Percentiles rank a stretch among this genome's conserved stretches.
Conservation (phyloP, 306 rosid genomes). For the Acacia confusa region DNA sequence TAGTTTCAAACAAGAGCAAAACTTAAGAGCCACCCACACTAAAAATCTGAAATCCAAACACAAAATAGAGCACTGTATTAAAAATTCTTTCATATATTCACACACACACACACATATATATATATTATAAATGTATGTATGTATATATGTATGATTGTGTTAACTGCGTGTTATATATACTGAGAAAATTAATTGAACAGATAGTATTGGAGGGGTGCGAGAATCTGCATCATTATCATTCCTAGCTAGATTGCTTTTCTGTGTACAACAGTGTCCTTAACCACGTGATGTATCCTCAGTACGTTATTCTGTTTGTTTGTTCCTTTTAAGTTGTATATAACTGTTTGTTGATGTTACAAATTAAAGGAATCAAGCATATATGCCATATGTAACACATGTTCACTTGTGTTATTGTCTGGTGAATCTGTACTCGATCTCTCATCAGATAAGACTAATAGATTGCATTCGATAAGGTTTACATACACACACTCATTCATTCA, state of each 20-base stretch:
- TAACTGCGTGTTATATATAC: neutral
- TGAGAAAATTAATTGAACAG: neutral
- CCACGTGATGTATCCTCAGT: neutral
- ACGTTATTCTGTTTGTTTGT: neutral
- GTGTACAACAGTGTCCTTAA: neutral
- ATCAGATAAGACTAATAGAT: slow-evolving; percentile 25
- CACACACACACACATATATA: too few species aligned
- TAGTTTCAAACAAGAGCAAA: too few species aligned
- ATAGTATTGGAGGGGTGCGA: slow-evolving; percentile 2
- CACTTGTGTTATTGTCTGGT: neutral
- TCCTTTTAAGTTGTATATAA: slow-evolving; percentile 13
- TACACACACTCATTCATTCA: neutral
- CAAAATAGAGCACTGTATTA: too few species aligned
- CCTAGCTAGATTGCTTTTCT: neutral
- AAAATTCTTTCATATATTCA: too few species aligned
- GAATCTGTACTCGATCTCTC: too few species aligned
- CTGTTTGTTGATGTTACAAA: slow-evolving; percentile 25
- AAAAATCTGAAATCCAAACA: too few species aligned
- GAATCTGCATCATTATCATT: neutral
- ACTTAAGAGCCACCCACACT: too few species aligned
- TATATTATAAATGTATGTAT: too few species aligned
- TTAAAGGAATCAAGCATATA: slow-evolving; percentile 16
- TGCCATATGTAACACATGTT: slow-evolving; percentile 6
- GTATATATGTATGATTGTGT: too few species aligned
- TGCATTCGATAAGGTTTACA: slow-evolving; percentile 17